These are phyloP conservation scores for Scedosporium aurantiacum DNA, from an alignment of 2,329 filamentous ascomycete genomes.

Conservation along the genomic window DNA sequence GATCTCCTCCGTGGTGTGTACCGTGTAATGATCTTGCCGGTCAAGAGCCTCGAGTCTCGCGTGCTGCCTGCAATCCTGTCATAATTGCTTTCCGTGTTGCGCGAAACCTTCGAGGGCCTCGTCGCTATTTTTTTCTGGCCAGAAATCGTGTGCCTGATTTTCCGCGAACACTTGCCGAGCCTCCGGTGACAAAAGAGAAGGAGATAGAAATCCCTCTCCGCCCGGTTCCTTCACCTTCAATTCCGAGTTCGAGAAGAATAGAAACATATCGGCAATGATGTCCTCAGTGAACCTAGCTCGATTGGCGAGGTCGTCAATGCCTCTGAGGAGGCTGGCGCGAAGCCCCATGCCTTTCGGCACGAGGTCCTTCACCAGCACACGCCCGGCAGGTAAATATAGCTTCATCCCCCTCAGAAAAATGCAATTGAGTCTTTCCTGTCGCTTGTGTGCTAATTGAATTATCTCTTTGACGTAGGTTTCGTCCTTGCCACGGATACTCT, in stretches of 20 bases:
- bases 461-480: constrained; percentile 44
- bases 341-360: constrained; percentile 28
- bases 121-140: background rate
- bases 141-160: background rate
- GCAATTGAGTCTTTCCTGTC: background rate
- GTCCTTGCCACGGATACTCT: constrained; percentile 79
- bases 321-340: constrained; percentile 48
- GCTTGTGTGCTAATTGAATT: background rate
- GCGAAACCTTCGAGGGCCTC: background rate
- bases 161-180: background rate
- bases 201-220: background rate
- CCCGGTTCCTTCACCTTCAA: background rate
- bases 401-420: background rate
- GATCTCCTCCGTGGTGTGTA: background rate
- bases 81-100: constrained; percentile 1
- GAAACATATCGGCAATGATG: constrained; percentile 22
- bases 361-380: constrained; percentile 79
- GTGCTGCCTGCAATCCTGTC: background rate
- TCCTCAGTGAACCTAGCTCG: constrained; percentile 21
- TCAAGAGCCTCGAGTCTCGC: background rate
- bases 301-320: constrained; percentile 39
- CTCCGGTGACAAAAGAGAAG: background rate
- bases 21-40: constrained; percentile 1
- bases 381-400: constrained; percentile 52
- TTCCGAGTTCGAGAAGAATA: background rate